Base-by-base conservation (phyloP, 2,329 filamentous ascomycete species). In the Trichoderma citrinoviride region DNA sequence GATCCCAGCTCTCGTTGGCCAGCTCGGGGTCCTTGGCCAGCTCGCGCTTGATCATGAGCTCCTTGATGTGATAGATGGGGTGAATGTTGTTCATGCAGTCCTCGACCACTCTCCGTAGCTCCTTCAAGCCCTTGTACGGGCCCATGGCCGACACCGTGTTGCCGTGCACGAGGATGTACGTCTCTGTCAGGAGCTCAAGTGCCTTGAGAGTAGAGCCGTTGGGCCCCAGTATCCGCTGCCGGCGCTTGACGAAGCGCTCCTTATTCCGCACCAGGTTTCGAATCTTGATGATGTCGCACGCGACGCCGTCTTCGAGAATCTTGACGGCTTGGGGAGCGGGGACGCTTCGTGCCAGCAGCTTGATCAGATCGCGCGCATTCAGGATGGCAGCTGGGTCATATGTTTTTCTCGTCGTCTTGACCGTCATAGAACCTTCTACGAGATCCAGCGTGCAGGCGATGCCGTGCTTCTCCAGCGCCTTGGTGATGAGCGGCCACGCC, bases 61-160 rank as follows among this genome's bases (percentile, higher is more conserved):
- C 90, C 70, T 80, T 82, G 74, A 84, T 82, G 70, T 85, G 78
- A 74, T 99, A 98, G 79, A 99, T 96, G 70, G 96, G 92, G 79
- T 99, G 95, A 64, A 97, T 88, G 75, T 99, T 99, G 73, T 87
- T 86, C 95, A 99, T 98, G 80, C 93, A 97, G 77, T 98, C 94
- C 77, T 96, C 91, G 43, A 98, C 87, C 21, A 97, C 88, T 60
- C 93, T 85, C 53, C 95, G 88, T 33, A 97, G 87, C 73, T 97
- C 94, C 79, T 98, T 98, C 53, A 99, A 79, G 2, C 92, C 93
- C 78, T 96, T 97, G 81, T 90, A 98, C 0, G 89, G 88, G 0
- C 95, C 95, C 91, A 99, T 97, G 5, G 86, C 90, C 0, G 89
- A 88, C 29, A 99, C 95, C 0, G 95, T 98, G 77, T 97, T 98